Conservation (phyloP, 2,329 filamentous ascomycete species). For the Leptosphaerulina australis region DNA sequence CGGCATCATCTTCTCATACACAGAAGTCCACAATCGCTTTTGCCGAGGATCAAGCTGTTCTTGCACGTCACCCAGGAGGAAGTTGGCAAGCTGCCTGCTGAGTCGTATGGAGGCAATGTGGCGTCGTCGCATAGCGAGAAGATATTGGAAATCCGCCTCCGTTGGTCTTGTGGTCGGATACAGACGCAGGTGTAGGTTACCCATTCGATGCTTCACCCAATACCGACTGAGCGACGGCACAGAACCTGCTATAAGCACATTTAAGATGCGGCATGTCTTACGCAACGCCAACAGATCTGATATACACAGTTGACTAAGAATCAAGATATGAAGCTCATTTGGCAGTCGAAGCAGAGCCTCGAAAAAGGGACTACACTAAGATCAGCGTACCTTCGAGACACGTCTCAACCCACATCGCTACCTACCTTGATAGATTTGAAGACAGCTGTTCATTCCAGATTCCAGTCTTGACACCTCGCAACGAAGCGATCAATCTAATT, state of each 20-base stretch:
- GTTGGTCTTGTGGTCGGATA: constrained; percentile 42
- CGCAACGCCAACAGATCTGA: constrained; percentile 43
- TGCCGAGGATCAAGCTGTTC: constrained; percentile 36
- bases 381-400: constrained; percentile 8
- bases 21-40: constrained; percentile 43
- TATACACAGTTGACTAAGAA: constrained; percentile 43
- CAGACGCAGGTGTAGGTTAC: constrained; percentile 42
- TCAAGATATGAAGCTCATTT: constrained; percentile 44
- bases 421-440: constrained; percentile 34
- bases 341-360: constrained; percentile 42
- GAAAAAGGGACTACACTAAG: constrained; percentile 35
- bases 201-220: constrained; percentile 43
- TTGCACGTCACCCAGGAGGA: constrained; percentile 39
- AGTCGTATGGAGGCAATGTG: constrained; percentile 46
- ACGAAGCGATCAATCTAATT: constrained; percentile 41
- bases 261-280: constrained; percentile 39
- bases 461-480: constrained; percentile 37
- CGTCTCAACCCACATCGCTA: not conserved
- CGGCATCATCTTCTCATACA: constrained; percentile 47
- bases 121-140: constrained; percentile 43
- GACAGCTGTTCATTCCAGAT: constrained; percentile 26
- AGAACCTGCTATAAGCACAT: constrained; percentile 40
- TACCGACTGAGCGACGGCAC: constrained; percentile 44
- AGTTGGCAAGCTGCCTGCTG: constrained; percentile 43
- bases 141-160: constrained; percentile 42